Conservation (phyloP, 441 rosid genomes). For the Bruguiera hainesii region DNA sequence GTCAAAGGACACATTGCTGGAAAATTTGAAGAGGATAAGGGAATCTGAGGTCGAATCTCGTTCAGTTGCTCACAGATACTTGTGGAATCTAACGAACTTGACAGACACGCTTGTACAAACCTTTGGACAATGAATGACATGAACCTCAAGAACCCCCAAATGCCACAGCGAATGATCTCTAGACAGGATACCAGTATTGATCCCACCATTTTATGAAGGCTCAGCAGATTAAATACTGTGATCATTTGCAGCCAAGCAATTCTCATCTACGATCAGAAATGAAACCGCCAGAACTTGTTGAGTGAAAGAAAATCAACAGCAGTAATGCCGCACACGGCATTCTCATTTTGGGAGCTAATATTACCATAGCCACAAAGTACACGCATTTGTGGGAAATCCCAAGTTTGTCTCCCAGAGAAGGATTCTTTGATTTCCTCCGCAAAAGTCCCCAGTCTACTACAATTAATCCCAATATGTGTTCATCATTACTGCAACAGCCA, state of each 20-base stretch:
- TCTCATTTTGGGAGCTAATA: not conserved
- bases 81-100: too few relatives aligned
- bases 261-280: conserved; percentile 46
- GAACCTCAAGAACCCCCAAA: conserved; percentile 79
- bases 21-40: too few relatives aligned
- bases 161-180: conserved; percentile 55
- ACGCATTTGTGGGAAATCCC: conserved; percentile 52
- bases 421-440: conserved; percentile 52
- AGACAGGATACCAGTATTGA: conserved; percentile 43
- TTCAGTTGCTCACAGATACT: too few relatives aligned
- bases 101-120: not conserved
- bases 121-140: not conserved
- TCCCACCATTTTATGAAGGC: conserved; percentile 40
- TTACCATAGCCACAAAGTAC: conserved; percentile 67
- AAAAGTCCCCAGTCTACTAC: conserved; percentile 73
- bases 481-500: conserved; percentile 43
- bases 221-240: conserved; percentile 39
- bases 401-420: conserved; percentile 56
- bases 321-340: not conserved
- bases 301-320: not conserved
- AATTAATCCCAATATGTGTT: conserved; percentile 64
- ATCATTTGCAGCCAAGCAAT: conserved; percentile 61
- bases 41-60: too few relatives aligned
- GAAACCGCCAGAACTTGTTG: not conserved
- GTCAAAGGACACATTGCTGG: too few relatives aligned